phyloP scores from a whole-genome alignment of 192 early-diverging fungal species.

The Mortierella hygrophila region DNA sequence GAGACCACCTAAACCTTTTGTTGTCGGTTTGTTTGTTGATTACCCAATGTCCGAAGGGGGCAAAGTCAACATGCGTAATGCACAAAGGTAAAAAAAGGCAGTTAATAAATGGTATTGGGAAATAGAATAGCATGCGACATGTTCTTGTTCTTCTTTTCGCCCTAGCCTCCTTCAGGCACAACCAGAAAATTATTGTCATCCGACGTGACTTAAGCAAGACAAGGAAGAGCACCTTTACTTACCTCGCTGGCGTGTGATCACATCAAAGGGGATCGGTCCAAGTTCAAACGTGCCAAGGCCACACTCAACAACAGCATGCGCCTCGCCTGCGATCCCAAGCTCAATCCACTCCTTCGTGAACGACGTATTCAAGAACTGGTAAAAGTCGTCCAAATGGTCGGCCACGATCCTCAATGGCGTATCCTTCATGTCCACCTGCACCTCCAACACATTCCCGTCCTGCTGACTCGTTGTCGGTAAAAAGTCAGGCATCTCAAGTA shows the following conservation, averaged over 20 bases:
- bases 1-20: constrained; percentile 39
- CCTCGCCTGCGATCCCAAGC: constrained; percentile 39
- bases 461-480: constrained; percentile 41
- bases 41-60: neutral
- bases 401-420: constrained; percentile 6
- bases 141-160: neutral
- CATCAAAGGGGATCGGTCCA: constrained; percentile 46
- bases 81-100: neutral
- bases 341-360: constrained; percentile 40
- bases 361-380: constrained; percentile 38
- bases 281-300: constrained; percentile 52
- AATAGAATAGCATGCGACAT: neutral
- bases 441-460: constrained; percentile 24
- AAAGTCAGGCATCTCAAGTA: constrained; percentile 24
- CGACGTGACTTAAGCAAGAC: neutral
- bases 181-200: neutral
- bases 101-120: neutral
- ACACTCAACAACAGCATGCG: constrained; percentile 35
- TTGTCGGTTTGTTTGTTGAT: neutral
- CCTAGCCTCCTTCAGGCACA: neutral
- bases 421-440: constrained; percentile 21
- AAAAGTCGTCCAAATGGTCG: constrained; percentile 28
- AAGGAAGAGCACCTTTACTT: neutral
- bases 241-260: constrained; percentile 38
- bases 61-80: neutral